Evolutionary conservation across 2,329 filamentous ascomycete species (phyloP).

Genomic region (Paracorniculantispora psalliotae): DNA sequence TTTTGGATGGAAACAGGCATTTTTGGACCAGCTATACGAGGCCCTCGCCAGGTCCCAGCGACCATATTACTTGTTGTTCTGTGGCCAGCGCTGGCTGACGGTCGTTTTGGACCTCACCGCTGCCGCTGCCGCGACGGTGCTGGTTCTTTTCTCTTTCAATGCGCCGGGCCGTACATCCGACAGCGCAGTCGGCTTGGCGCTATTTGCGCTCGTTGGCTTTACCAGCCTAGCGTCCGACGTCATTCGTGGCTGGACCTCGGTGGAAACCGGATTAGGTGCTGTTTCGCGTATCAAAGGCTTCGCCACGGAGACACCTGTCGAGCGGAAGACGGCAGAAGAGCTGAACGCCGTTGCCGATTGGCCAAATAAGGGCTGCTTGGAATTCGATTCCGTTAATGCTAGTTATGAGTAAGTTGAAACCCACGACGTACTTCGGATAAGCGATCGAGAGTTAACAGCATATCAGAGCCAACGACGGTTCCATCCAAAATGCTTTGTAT

Average conservation of each 20-base stretch:
- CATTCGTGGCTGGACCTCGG: not conserved
- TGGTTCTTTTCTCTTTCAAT: not conserved
- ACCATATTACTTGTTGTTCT: not conserved
- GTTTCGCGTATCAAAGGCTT: not conserved
- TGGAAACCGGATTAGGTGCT: not conserved
- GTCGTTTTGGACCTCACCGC: slow-evolving; percentile 16
- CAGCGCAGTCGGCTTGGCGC: not conserved
- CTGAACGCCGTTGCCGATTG: no score
- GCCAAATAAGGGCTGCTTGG: not conserved
- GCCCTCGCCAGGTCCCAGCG: not conserved
- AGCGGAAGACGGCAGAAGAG: not conserved
- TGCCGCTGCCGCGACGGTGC: slow-evolving; percentile 20
- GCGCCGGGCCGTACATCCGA: not conserved
- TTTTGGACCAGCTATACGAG: slow-evolving; percentile 33
- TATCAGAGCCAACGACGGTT: not conserved
- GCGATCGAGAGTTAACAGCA: not conserved
- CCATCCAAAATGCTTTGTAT: not conserved
- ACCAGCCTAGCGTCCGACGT: not conserved
- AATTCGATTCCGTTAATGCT: not conserved
- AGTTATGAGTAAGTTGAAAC: not conserved
- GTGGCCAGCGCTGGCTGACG: slow-evolving; percentile 9
- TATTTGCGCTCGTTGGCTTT: not conserved
- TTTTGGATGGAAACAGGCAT: slow-evolving; percentile 17
- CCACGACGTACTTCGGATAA: not conserved
- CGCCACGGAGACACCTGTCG: not conserved